Base-by-base conservation (phyloP, 2,329 filamentous ascomycete genomes). In the Rhexocercosporidium sp. region DNA sequence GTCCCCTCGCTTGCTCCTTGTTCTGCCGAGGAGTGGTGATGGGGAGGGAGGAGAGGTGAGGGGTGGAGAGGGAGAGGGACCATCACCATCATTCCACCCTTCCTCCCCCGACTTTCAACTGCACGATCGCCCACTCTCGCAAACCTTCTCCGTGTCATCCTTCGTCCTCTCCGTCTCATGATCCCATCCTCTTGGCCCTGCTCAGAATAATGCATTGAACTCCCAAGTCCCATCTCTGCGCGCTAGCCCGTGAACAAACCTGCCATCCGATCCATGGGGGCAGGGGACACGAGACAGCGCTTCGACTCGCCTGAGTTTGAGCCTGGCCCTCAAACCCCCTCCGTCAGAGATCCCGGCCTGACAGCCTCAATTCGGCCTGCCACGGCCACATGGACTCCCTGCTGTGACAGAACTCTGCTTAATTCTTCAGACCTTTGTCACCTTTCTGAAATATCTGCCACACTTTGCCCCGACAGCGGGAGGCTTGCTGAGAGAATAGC, bases 301-400 rank as follows among this genome's bases (percentile, higher is more conserved):
- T 63, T 27, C 60, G 47, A 63, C 49, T 41, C 60, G 47, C 49
- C 27, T 41, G n/a, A 41, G 60, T 63, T 54, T 63, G 47, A 63
- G 46, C 60, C 37, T n/a, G 27, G 7, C n/a, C 60, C 27, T 44
- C 46, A 63, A 63, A 63, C 49, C 56, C 18, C 4, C 11, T 27
- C n/a, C 25, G 59, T 61, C 31, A 61, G 22, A 61, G 59, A 61
- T 37, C 47, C 47, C 53, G 53, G 41, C 59, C n/a, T 37, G 59
- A 27, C 46, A 62, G 47, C 59, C 47, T 53, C 53, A 12, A 31
- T 56, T 44, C 12, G n/a, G 22, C 27, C 37, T 22, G 11, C 62
- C 39, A 64, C 57, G 49, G 44, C 49, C 22, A 20, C 49, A 62
- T 51, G 39, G 44, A 27, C 41, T 41, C 16, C 9, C 39, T 41